Conservation (phyloP, 352 stramenopile species). For the Phytopythium sindhum region DNA sequence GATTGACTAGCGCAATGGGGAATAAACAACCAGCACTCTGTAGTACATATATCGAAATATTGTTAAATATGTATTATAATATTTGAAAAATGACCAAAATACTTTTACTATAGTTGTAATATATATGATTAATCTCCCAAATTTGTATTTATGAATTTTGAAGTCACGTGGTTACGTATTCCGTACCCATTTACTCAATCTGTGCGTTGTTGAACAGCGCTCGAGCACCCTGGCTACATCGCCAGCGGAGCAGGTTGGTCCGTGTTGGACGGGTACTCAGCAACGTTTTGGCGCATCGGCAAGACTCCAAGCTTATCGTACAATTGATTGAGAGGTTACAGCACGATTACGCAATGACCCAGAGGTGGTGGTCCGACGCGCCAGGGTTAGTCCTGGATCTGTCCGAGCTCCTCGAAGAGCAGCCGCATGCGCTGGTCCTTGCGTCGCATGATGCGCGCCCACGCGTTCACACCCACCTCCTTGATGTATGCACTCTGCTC, state of each 20-base stretch:
- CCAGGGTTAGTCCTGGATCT: background rate
- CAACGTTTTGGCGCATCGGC: too few species aligned
- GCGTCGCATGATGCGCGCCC: background rate
- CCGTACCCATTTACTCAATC: constrained; percentile 1
- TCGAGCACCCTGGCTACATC: too few species aligned
- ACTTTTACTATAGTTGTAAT: too few species aligned
- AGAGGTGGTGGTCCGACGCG: background rate
- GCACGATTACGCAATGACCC: too few species aligned
- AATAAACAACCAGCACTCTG: constrained; percentile 1
- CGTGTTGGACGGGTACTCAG: too few species aligned
- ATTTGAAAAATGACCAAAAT: too few species aligned
- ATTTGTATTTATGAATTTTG: background rate
- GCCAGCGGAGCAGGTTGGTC: too few species aligned
- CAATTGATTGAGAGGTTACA: too few species aligned
- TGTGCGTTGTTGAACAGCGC: too few species aligned
- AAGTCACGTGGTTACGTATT: background rate
- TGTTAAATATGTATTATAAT: background rate
- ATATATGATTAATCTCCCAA: background rate
- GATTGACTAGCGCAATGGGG: background rate
- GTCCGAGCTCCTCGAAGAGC: background rate
- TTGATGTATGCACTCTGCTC: background rate
- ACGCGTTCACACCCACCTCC: background rate
- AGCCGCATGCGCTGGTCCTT: background rate
- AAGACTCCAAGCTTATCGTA: too few species aligned
- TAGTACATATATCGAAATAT: background rate